phyloP scores from a whole-genome alignment of 169 alveolate species.

The Plasmodium sp. region DNA sequence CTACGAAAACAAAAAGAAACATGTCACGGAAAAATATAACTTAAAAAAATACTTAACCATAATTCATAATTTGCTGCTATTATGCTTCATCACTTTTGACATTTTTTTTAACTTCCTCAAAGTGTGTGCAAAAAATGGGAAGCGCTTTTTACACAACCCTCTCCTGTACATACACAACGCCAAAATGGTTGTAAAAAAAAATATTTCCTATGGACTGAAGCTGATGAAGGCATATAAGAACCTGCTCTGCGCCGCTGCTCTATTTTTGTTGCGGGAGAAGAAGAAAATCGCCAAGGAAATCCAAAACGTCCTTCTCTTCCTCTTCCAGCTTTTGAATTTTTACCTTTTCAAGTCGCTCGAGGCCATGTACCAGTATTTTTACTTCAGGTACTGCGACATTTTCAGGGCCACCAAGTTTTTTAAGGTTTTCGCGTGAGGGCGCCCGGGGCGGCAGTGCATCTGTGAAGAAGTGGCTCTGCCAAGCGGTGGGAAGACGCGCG shows the following conservation, averaged over 20 bases:
- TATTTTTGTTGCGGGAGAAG: background rate
- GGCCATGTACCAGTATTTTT: slow-evolving; percentile 8
- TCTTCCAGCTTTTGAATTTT: slow-evolving; percentile 5
- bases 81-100: slow-evolving; percentile 19
- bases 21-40: slow-evolving; percentile 40
- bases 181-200: background rate
- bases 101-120: background rate
- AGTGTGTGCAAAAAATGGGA: background rate
- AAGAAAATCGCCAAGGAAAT: slow-evolving; percentile 42
- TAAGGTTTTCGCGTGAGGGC: slow-evolving; percentile 4
- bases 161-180: background rate
- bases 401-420: slow-evolving; percentile 11
- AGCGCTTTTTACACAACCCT: background rate
- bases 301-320: background rate
- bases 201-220: background rate
- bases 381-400: slow-evolving; percentile 16
- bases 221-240: background rate
- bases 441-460: background rate
- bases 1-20: slow-evolving; percentile 17
- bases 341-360: background rate
- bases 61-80: slow-evolving; percentile 1
- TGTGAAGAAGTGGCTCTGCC: background rate
- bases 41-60: slow-evolving; percentile 22
- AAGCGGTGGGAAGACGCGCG: background rate
- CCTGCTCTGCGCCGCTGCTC: background rate